Base-by-base conservation (phyloP, 2,329 filamentous ascomycete species). In the Daldinia sp. region DNA sequence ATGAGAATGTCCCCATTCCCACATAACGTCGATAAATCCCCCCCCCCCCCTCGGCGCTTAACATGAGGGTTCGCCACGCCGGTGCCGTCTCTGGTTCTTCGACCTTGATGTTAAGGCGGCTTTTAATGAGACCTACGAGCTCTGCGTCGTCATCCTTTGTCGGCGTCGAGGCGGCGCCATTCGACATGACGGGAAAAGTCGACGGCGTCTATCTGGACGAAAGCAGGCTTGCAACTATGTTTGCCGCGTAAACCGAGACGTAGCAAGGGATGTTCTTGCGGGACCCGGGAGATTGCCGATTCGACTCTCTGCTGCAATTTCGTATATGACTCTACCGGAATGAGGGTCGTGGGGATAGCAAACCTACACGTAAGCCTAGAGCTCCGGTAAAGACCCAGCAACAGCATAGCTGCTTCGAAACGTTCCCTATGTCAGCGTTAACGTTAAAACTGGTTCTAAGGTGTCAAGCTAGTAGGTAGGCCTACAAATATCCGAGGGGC, bases 341-440 rank as follows among this genome's bases (percentile, higher is more conserved):
- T 19, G 19, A 64, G 27, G 1, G 30, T 21, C 4, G 39, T 2
- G 15, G 66, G 62, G 3, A 67, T 32, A 6, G 52, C 2, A 19
- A 58, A 70, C 30, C 66, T 66, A 39, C 64, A 70, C n/a, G 58
- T 61, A 2, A 70, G 41, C 47, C 63, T 63, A 11, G 59, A 61
- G 53, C 59, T 64, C 17, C 47, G 19, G 15, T 67, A 68, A 3
- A 64, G 23, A 29, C 47, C 49, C 1, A 68, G 27, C 10, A 47
- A 63, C 7, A 54, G 25, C 54, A 63, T 37, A 9, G 59, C 58
- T 11, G 53, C 52, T 19, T 70, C 57, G 32, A 58, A 66, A 19
- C 50, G 49, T 34, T 70, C 68, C 5, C 68, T 68, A 15, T 5
- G 6, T 7, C 23, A 15, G 21, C 13, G 41, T 48, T 30, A 2